Percentiles rank a stretch among this genome's conserved stretches.
Evolutionary conservation across 129 eudicot genomes (phyloP).

Genomic region (Flaveria sonorensis): DNA sequence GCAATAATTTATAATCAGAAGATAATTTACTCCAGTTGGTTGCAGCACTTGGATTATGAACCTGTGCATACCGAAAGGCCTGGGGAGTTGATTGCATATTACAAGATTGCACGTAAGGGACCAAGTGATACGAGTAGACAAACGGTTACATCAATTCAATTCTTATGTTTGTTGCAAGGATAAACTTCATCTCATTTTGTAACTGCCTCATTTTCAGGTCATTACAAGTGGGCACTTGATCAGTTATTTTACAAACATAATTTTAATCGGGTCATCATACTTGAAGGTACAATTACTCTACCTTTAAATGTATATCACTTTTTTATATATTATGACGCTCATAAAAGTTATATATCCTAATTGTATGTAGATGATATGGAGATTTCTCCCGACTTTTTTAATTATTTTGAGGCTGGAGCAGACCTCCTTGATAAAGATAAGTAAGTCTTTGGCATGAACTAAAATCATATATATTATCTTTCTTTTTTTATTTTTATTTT

Average conservation of each 20-base stretch:
- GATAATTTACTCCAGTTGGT: background rate
- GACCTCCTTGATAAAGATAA: constrained; percentile 78
- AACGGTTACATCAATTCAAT: background rate
- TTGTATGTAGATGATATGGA: constrained; percentile 92
- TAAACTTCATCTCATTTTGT: constrained; percentile 9
- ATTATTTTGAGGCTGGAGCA: constrained; percentile 97
- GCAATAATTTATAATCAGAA: background rate
- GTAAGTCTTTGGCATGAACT: constrained; percentile 45
- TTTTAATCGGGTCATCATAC: constrained; percentile 78
- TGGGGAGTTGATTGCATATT: constrained; percentile 93
- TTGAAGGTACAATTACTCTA: constrained; percentile 64
- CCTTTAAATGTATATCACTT: background rate
- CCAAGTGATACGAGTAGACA: background rate
- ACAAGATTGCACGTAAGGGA: constrained; percentile 90
- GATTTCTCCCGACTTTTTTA: constrained; percentile 88
- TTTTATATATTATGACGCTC: constrained; percentile 16
- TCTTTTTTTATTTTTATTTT: background rate
- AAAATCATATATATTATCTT: background rate
- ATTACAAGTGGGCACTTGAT: constrained; percentile 98
- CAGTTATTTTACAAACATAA: constrained; percentile 75
- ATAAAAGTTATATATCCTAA: constrained; percentile 17
- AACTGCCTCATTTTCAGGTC: constrained; percentile 56
- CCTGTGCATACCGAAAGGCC: constrained; percentile 86
- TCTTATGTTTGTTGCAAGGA: background rate
- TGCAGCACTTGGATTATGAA: constrained; percentile 84